Base-by-base conservation (phyloP, 345 rosid genomes). In the Salix koriyanagi region DNA sequence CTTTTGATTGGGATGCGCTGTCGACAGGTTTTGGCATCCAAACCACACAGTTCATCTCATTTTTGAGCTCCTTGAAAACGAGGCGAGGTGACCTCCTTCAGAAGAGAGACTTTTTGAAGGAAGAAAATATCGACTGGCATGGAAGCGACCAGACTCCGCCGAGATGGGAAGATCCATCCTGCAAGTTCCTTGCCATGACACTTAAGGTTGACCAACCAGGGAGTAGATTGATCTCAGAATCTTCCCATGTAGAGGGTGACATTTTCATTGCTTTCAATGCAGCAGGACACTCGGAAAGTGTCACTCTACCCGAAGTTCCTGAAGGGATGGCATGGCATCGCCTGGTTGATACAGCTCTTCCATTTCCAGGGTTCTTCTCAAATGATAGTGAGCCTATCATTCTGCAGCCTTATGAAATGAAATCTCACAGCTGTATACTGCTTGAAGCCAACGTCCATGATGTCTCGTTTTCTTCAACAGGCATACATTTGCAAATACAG, bases 301-400 rank as follows among this genome's bases (percentile, higher is more conserved):
- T 92, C 28, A 68, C 82, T 79, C 85, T 93, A 37, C 99, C 99
- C 11, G 54, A 83, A 65, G 79, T 81, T 77, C 82, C 85, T 0
- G 79, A 86, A 72, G 97, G 92, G 80, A 87, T 85, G 84, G 69
- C 73, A 65, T 93, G 99, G 98, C 64, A 23, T 61, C 80, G 91
- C 28, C 79, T 93, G 73, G 92, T 92, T 2, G 97, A 93, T 77
- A 93, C 98, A 9, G 94, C 91, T 80, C 89, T 93, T 79, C 92
- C 92, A 7, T 93, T 83, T 78, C 97, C 99, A 0, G 92, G 90
- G 25, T 96, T 96, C 81, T 92, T 96, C 89, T 86, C 90, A 4
- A 72, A 42, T 1, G 80, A 85, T 44, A 95, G 95, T 23, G 86
- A 85, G 79, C 82, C 87, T 7, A 87, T 91, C 67, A 78, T 16